Percentiles rank a stretch among this genome's conserved stretches.
These are phyloP conservation scores for Pichia inconspicua DNA, from an alignment of 1,139 yeast genomes.

Conservation along the genomic window DNA sequence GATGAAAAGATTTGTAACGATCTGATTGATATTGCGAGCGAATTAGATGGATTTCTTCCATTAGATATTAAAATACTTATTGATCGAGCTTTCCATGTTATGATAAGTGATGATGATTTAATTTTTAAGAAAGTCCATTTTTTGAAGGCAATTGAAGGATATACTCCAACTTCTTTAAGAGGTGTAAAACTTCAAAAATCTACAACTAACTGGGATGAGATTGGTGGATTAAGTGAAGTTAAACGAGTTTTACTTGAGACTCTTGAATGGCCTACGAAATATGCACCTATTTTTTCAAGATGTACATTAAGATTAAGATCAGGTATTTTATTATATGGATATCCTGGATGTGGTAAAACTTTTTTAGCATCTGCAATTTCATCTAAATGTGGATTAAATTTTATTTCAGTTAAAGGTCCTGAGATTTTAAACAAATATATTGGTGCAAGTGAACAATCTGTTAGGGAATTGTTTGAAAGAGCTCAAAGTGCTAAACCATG, in stretches of 20 bases:
- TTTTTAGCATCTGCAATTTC: conserved; percentile 90
- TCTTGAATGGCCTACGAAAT: conserved; percentile 93
- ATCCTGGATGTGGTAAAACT: conserved; percentile 98
- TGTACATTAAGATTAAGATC: conserved; percentile 85
- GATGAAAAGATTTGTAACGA: conserved; percentile 38
- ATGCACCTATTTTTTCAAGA: conserved; percentile 85
- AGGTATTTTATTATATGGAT: conserved; percentile 85
- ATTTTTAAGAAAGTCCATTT: conserved; percentile 31
- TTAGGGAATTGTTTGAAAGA: conserved; percentile 84
- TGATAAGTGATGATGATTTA: conserved; percentile 32
- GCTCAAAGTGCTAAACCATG: conserved; percentile 96
- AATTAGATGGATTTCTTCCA: conserved; percentile 87
- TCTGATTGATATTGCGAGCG: conserved; percentile 58
- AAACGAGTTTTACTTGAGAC: conserved; percentile 76
- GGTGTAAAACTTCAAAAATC: conserved; percentile 84
- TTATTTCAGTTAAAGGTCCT: conserved; percentile 92
- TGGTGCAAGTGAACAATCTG: conserved; percentile 95
- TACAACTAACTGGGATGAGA: conserved; percentile 71
- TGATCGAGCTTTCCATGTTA: conserved; percentile 69
- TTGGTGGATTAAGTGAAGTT: conserved; percentile 80
- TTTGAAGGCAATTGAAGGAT: conserved; percentile 53
- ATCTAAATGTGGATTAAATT: conserved; percentile 87
- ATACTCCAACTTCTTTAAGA: conserved; percentile 72
- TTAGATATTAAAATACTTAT: conserved; percentile 66
- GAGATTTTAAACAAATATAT: conserved; percentile 92